phyloP scores from a whole-genome alignment of 768 basidiomycete genomes.

The Candolleomyces eurysporus region DNA sequence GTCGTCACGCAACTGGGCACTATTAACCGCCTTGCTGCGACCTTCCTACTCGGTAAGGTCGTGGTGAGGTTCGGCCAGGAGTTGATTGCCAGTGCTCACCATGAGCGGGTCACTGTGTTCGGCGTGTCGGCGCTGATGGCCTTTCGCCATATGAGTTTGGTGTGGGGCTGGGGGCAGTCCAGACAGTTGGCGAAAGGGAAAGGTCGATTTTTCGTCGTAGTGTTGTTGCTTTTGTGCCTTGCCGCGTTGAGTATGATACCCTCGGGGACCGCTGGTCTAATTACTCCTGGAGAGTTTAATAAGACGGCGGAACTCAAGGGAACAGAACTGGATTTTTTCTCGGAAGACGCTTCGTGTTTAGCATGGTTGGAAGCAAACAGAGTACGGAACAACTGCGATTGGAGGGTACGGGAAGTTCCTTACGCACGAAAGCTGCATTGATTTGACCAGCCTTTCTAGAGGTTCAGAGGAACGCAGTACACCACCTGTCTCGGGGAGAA shows the following conservation, averaged over 20 bases:
- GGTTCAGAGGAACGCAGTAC: not conserved
- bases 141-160: too few species aligned
- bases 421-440: not conserved
- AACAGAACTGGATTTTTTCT: not conserved
- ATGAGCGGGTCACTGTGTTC: too few species aligned
- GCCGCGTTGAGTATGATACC: not conserved
- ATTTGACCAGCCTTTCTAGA: not conserved
- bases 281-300: not conserved
- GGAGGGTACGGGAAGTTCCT: not conserved
- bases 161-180: too few species aligned
- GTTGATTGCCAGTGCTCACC: too few species aligned
- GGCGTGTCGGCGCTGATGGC: too few species aligned
- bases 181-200: too few species aligned
- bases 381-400: not conserved
- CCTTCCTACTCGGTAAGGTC: too few species aligned
- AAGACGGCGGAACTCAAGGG: not conserved
- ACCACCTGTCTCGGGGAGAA: conserved; percentile 1
- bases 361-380: not conserved
- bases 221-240: not conserved
- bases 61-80: too few species aligned
- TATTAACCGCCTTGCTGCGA: too few species aligned
- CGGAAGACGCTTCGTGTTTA: not conserved
- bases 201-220: too few species aligned
- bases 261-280: not conserved
- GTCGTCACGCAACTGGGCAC: too few species aligned